Conservation (phyloP, 192 early-diverging fungal species). For the Backusella psychrophila region DNA sequence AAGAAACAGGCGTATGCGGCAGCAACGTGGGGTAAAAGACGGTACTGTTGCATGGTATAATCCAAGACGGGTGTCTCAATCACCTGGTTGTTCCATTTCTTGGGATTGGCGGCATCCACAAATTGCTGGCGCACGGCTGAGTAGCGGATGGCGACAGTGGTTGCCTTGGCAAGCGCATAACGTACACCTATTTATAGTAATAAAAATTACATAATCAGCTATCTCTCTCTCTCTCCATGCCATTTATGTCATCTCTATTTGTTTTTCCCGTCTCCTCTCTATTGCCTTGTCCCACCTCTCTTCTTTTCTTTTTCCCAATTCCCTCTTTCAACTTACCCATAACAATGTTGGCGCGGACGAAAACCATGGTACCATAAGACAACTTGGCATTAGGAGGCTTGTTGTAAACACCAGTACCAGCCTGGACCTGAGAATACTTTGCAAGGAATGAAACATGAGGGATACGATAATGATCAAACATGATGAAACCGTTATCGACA, state of each 20-base stretch:
- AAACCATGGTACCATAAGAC: slow-evolving; percentile 85
- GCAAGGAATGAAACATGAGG: slow-evolving; percentile 77
- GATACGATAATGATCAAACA: slow-evolving; percentile 79
- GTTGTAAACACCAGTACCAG: slow-evolving; percentile 63
- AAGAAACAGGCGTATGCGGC: slow-evolving; percentile 74
- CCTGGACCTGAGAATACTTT: slow-evolving; percentile 68
- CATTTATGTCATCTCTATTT: background rate
- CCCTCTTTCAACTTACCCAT: slow-evolving; percentile 33
- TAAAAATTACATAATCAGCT: background rate
- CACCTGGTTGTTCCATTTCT: slow-evolving; percentile 40
- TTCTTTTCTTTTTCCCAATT: background rate
- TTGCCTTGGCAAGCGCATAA: slow-evolving; percentile 62
- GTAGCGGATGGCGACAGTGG: slow-evolving; percentile 71
- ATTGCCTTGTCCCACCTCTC: background rate
- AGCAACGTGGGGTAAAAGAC: slow-evolving; percentile 69
- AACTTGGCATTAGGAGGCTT: slow-evolving; percentile 79
- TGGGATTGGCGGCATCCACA: slow-evolving; percentile 53
- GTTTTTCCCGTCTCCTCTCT: no score
- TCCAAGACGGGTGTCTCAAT: slow-evolving; percentile 72
- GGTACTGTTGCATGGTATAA: slow-evolving; percentile 78
- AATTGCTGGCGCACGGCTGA: slow-evolving; percentile 73
- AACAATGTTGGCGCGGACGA: slow-evolving; percentile 77
- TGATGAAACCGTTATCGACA: slow-evolving; percentile 84
- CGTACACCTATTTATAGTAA: slow-evolving; percentile 34
- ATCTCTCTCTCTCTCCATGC: background rate